A percentile compares a stretch with the other conserved stretches of the same genome.
These are phyloP conservation scores for Jamesozyma rosinii DNA, from an alignment of 805 yeast genomes.

Conservation along the genomic window DNA sequence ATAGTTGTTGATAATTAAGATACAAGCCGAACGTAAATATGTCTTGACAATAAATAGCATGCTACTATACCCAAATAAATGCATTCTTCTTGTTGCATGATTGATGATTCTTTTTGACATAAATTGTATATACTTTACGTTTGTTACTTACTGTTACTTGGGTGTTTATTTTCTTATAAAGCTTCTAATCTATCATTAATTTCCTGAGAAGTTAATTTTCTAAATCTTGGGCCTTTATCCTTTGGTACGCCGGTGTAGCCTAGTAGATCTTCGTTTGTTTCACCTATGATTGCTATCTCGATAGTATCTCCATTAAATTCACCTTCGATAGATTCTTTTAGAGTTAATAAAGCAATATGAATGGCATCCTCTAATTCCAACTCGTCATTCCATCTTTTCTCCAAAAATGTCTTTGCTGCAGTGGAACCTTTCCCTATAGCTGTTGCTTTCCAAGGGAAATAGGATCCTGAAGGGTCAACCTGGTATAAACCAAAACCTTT, in stretches of 20 bases:
- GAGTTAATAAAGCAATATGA: constrained; percentile 86
- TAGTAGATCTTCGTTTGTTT: constrained; percentile 66
- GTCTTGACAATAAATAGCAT: too few species aligned
- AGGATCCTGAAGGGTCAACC: constrained; percentile 96
- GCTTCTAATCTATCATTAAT: constrained; percentile 93
- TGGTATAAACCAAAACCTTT: constrained; percentile 77
- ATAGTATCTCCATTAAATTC: constrained; percentile 95
- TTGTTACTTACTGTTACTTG: neutral
- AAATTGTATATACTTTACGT: too few species aligned
- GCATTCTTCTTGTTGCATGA: too few species aligned
- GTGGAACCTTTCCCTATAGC: constrained; percentile 95
- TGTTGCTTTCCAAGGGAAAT: constrained; percentile 98
- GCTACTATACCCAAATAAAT: too few species aligned
- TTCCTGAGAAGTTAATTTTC: constrained; percentile 78
- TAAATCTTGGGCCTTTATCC: constrained; percentile 82
- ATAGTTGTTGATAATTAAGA: neutral
- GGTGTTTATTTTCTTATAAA: constrained; percentile 35
- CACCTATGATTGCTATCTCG: constrained; percentile 82
- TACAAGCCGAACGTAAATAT: too few species aligned
- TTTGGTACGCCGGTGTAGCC: constrained; percentile 77
- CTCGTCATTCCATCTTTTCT: constrained; percentile 97
- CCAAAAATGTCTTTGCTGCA: constrained; percentile 95
- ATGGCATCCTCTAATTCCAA: constrained; percentile 96
- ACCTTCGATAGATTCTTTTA: constrained; percentile 95
- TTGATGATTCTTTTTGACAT: too few species aligned